These are phyloP conservation scores for Kodamaea fukazawae DNA, from an alignment of 805 yeast genomes.

Conservation along the genomic window DNA sequence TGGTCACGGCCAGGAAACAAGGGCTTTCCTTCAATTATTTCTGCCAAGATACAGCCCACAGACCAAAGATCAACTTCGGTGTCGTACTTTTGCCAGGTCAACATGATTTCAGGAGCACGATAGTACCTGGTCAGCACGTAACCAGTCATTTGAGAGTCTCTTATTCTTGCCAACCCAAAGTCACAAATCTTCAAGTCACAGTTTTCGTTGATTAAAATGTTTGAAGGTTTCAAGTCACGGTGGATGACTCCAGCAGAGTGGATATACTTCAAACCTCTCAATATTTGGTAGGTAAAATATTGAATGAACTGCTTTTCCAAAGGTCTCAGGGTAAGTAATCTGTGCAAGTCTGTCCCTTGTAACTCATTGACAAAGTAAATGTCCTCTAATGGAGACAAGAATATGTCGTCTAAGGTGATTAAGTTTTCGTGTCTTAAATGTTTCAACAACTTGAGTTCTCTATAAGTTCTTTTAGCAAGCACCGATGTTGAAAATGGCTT, in stretches of 20 bases:
- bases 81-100: slow-evolving; percentile 97
- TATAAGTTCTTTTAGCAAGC: slow-evolving; percentile 91
- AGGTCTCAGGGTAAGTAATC: slow-evolving; percentile 88
- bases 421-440: slow-evolving; percentile 93
- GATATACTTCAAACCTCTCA: slow-evolving; percentile 84
- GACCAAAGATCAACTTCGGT: slow-evolving; percentile 98
- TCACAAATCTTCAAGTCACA: slow-evolving; percentile 91
- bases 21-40: slow-evolving; percentile 96
- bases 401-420: slow-evolving; percentile 89
- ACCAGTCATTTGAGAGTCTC: slow-evolving; percentile 99
- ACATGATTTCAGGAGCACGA: slow-evolving; percentile 97
- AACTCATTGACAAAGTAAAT: slow-evolving; percentile 94
- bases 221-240: slow-evolving; percentile 82
- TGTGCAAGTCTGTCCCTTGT: slow-evolving; percentile 94
- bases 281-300: slow-evolving; percentile 91
- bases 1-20: slow-evolving; percentile 98
- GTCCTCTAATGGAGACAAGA: slow-evolving; percentile 91
- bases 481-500: slow-evolving; percentile 95
- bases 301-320: slow-evolving; percentile 95
- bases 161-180: slow-evolving; percentile 93
- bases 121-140: slow-evolving; percentile 94
- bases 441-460: slow-evolving; percentile 90
- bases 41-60: slow-evolving; percentile 95
- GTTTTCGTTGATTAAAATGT: slow-evolving; percentile 81
- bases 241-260: slow-evolving; percentile 93